Conservation (phyloP, 805 yeast genomes). For the Debaryomyces castellii region DNA sequence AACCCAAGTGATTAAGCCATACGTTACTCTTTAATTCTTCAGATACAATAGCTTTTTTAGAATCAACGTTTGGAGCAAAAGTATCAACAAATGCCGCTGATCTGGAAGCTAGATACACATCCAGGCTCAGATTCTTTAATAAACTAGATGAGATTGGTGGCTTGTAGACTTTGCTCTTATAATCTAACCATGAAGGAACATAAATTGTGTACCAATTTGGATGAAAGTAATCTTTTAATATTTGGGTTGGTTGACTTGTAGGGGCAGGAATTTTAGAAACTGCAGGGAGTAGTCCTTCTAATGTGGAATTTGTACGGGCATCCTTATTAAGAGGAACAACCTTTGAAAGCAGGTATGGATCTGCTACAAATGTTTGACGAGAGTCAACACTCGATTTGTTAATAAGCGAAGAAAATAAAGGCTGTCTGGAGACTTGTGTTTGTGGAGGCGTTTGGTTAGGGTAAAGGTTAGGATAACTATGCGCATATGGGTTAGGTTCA, state of each 20-base stretch:
- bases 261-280: constrained; percentile 35
- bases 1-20: constrained; percentile 43
- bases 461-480: constrained; percentile 35
- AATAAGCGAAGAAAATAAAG: constrained; percentile 75
- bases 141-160: constrained; percentile 30
- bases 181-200: constrained; percentile 42
- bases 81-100: constrained; percentile 26
- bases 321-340: constrained; percentile 52
- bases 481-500: constrained; percentile 20
- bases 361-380: constrained; percentile 66
- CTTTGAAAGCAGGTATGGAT: constrained; percentile 64
- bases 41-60: constrained; percentile 32
- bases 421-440: constrained; percentile 58
- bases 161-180: constrained; percentile 20
- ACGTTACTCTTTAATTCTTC: constrained; percentile 29
- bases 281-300: constrained; percentile 31
- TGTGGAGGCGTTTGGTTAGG: constrained; percentile 17
- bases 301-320: constrained; percentile 16
- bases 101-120: constrained; percentile 17
- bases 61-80: constrained; percentile 38
- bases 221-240: constrained; percentile 42
- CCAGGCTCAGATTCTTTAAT: constrained; percentile 19
- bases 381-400: constrained; percentile 74
- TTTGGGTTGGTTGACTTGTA: constrained; percentile 29
- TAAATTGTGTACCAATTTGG: constrained; percentile 46